Evolutionary conservation across 169 alveolate species (phyloP).

Genomic region (Hammondia hammondi): DNA sequence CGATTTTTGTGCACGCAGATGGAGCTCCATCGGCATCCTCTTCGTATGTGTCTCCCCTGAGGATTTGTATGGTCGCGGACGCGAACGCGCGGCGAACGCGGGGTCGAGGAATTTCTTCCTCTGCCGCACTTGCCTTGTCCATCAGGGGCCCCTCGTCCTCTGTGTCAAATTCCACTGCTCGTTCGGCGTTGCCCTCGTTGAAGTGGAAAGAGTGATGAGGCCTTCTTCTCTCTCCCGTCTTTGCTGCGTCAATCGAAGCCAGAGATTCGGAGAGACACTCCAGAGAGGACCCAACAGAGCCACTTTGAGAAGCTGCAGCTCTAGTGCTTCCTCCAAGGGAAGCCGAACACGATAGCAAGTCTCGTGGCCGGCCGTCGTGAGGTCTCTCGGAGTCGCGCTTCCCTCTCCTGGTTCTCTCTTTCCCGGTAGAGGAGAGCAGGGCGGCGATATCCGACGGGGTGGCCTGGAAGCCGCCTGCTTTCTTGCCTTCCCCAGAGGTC

Average conservation of each 20-base stretch:
- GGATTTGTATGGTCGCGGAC: background rate
- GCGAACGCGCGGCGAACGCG: background rate
- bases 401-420: background rate
- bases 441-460: background rate
- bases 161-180: background rate
- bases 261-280: background rate
- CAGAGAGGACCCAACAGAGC: background rate
- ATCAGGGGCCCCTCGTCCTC: background rate
- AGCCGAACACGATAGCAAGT: background rate
- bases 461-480: background rate
- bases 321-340: constrained; percentile 12
- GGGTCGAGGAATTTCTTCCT: background rate
- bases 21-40: background rate
- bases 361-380: background rate
- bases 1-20: background rate
- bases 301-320: background rate
- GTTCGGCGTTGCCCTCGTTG: background rate
- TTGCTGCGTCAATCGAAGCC: background rate
- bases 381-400: background rate
- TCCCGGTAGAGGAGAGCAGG: background rate
- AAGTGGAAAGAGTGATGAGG: background rate
- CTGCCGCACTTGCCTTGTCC: background rate
- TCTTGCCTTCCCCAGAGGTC: background rate
- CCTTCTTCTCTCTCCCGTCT: background rate
- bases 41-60: background rate